Evolutionary conservation across 225 moss, liverwort and hornwort genomes (phyloP), one percentile per base, ranked within the genome.

Genomic region (Polytrichum formosum): DNA sequence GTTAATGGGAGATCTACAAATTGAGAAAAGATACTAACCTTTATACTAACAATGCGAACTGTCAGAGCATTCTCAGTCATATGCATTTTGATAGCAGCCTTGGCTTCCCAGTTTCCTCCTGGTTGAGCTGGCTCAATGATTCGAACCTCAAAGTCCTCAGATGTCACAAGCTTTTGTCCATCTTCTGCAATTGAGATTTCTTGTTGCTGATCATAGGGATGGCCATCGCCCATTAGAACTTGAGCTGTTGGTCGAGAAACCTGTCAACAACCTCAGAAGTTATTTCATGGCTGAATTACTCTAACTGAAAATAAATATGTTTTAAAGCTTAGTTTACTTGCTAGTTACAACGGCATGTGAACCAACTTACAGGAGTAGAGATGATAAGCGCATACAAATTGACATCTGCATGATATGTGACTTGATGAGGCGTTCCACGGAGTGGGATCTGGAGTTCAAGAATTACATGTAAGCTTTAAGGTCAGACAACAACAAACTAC

Each of bases 91-190:
- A 98, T 88, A 20, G 88, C 81, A 53, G 91, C 94, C 79, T 94
- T 98, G 60, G 94, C 92, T 79, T 98, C 98, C 98, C 98, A 98
- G 66, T 89, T 80, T 18, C 92, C 89, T 72, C 91, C 92, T 61
- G 85, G 79, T 77, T 90, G 88, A 59, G 91, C 92, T 71, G 94
- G 98, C 71, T 91, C 98, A 69, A 98, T 91, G 31, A 98, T 89
- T 75, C 98, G 94, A 72, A 98, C 98, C 80, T 98, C 98, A 70
- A 87, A 98, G 68, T 90, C 98, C 85, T 98, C 98, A 16, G 94
- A 77, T 18, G 83, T 81, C 22, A 90, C 80, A 56, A 90, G 76
- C 21, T 73, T 83, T 73, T 98, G 88, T 54, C 82, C 88, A 78
- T 90, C 92, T 56, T 94, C 98, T 67, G 81, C 85, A 8, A 75